A percentile compares a stretch with the other conserved stretches of the same genome.
phyloP scores from a whole-genome alignment of 2,329 filamentous ascomycete genomes.

The Aureobasidium sp. region DNA sequence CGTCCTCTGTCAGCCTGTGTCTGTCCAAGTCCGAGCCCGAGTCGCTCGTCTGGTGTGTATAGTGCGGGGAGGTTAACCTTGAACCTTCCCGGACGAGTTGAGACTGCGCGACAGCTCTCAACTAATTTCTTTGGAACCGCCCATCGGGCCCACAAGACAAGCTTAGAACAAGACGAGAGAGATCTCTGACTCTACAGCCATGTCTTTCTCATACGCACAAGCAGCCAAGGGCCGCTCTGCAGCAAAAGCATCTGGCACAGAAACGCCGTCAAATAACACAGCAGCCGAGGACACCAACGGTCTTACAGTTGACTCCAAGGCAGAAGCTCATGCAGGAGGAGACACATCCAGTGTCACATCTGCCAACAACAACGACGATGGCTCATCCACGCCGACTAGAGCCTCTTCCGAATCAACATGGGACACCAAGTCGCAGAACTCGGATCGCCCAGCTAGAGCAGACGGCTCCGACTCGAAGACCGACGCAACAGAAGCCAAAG shows the following conservation, averaged over 20 bases:
- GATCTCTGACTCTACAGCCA: not conserved
- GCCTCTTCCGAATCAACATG: slow-evolving; percentile 58
- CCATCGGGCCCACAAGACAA: slow-evolving; percentile 50
- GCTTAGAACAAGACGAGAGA: slow-evolving; percentile 72
- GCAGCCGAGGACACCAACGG: slow-evolving; percentile 27
- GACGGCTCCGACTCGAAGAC: slow-evolving; percentile 49
- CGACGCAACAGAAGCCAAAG: slow-evolving; percentile 39
- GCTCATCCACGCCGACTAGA: slow-evolving; percentile 49
- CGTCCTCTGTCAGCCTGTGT: not conserved
- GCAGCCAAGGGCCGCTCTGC: slow-evolving; percentile 72
- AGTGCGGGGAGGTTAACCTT: slow-evolving; percentile 10
- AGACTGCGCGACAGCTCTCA: slow-evolving; percentile 9
- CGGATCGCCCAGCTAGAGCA: slow-evolving; percentile 56
- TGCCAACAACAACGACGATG: slow-evolving; percentile 53
- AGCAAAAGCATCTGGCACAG: slow-evolving; percentile 33
- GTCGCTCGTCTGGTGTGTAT: not conserved
- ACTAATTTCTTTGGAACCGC: slow-evolving; percentile 7
- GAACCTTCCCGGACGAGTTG: slow-evolving; percentile 13
- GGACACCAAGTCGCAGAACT: slow-evolving; percentile 56
- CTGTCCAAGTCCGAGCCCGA: not conserved
- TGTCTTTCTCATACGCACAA: slow-evolving; percentile 81
- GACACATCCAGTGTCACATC: slow-evolving; percentile 30
- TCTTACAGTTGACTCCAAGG: slow-evolving; percentile 23
- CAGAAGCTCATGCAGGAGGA: slow-evolving; percentile 18
- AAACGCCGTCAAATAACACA: slow-evolving; percentile 33